Evolutionary conservation across 148 eudicot genomes (phyloP), one percentile per base, ranked within the genome.

Genomic region (Vaccinium myrtillus): DNA sequence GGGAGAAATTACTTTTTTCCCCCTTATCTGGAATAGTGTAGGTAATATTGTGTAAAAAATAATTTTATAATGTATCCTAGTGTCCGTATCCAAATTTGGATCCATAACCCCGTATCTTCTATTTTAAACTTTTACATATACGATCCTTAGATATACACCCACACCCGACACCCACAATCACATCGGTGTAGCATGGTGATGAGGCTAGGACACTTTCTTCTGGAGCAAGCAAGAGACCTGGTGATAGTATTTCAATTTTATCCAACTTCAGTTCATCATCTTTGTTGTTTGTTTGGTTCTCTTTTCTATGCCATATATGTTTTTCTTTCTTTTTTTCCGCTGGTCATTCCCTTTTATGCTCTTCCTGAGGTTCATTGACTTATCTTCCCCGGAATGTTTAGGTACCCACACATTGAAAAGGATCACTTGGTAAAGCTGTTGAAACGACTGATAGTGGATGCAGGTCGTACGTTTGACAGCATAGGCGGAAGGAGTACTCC

Each of bases 341-440:
- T 13, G 0, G 8, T 54, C 23, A 49, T 36, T 75, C 48, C 63
- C 50, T 61, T n/a, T 43, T 12, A 53, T 70, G n/a, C 65, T 74
- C 78, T 75, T 59, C 5, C 16, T 76, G 81, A 8, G 56, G 19
- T 86, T 76, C 67, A 67, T 63, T 54, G 39, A 67, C 43, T 32
- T 82, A 55, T 54, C 50, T 61, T 59, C 5, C 13, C 55, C 80
- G 30, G 39, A 76, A 43, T 78, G 80, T 86, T 84, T 91, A 97
- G 99, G 94, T 95, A 91, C 90, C 90, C 98, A 63, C 98, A 97
- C 84, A 86, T 97, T 84, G 90, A 91, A 80, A 93, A 86, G 85
- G 98, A 95, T 89, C 99, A 97, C 89, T 92, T 97, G 92, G 92
- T 95, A 83, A 92, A 88, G 91, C 91, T 95, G 86, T 90, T 97